Conservation (phyloP, 192 early-diverging fungal genomes). For the Geosiphon pyriformis region DNA sequence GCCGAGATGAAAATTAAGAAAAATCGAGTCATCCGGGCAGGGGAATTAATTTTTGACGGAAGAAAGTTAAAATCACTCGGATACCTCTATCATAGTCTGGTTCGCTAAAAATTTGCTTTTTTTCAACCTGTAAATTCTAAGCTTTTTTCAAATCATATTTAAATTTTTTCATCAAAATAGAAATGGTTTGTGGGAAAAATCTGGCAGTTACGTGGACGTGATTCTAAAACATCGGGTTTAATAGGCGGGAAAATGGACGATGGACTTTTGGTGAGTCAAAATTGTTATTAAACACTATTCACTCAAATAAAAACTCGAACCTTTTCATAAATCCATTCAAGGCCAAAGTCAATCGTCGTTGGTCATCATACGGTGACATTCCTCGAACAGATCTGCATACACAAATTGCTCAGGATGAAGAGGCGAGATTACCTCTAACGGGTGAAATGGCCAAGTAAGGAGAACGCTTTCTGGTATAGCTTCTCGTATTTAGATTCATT, state of each 20-base stretch:
- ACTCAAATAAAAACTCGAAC: no score
- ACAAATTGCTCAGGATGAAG: conserved; percentile 24
- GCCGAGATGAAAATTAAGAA: conserved; percentile 73
- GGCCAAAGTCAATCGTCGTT: conserved; percentile 20
- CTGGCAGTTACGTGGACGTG: conserved; percentile 39
- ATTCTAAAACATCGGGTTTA: neutral
- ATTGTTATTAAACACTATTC: no score
- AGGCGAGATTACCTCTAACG: conserved; percentile 36
- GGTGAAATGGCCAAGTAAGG: conserved; percentile 42
- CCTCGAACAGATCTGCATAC: conserved; percentile 15
- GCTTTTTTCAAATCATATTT: conserved; percentile 30
- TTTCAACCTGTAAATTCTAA: conserved; percentile 29
- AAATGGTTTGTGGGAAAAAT: conserved; percentile 63
- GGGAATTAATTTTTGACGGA: conserved; percentile 82
- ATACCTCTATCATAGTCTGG: conserved; percentile 77
- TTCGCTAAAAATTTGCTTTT: conserved; percentile 47
- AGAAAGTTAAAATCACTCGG: conserved; percentile 69
- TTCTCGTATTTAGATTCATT: neutral
- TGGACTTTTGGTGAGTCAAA: conserved; percentile 19
- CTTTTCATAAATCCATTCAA: no score
- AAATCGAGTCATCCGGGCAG: conserved; percentile 66
- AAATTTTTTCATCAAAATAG: conserved; percentile 28
- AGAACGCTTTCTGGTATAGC: neutral
- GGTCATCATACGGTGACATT: conserved; percentile 14
- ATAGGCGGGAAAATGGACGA: conserved; percentile 16